Percentiles rank a stretch among this genome's conserved stretches.
phyloP scores from a whole-genome alignment of 106 monocot genomes.

The Dioscorea alata region DNA sequence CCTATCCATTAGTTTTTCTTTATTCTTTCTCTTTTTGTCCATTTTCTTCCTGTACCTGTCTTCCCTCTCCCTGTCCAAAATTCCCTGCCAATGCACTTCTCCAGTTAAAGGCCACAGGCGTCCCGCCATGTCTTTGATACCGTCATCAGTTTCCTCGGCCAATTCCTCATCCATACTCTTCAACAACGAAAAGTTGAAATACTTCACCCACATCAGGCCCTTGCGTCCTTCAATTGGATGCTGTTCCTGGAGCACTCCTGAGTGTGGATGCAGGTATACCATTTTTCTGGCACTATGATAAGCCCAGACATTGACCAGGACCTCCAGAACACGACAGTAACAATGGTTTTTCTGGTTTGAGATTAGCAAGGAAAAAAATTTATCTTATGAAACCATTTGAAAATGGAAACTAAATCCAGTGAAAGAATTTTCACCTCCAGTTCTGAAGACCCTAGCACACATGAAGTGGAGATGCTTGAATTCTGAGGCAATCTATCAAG shows the following conservation, averaged over 20 bases:
- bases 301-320: slow-evolving; percentile 91
- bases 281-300: slow-evolving; percentile 88
- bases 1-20: slow-evolving; percentile 78
- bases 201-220: slow-evolving; percentile 75
- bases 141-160: slow-evolving; percentile 85
- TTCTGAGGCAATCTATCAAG: slow-evolving; percentile 53
- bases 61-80: slow-evolving; percentile 77
- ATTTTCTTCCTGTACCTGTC: slow-evolving; percentile 68
- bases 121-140: slow-evolving; percentile 17
- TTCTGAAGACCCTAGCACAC: slow-evolving; percentile 67
- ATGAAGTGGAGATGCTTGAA: slow-evolving; percentile 17
- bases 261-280: slow-evolving; percentile 65
- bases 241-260: slow-evolving; percentile 60
- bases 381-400: not conserved
- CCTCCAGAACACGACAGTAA: slow-evolving; percentile 72
- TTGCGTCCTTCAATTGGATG: slow-evolving; percentile 49
- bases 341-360: slow-evolving; percentile 69
- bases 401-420: not conserved
- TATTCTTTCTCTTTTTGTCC: slow-evolving; percentile 72
- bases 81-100: slow-evolving; percentile 76
- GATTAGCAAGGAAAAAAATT: not conserved
- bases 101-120: slow-evolving; percentile 91
- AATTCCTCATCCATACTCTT: slow-evolving; percentile 96
- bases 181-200: slow-evolving; percentile 56
- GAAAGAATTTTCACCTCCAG: slow-evolving; percentile 46